Evolutionary conservation across 2,329 filamentous ascomycete species (phyloP), one percentile per base, ranked within the genome.

Genomic region (Colletotrichum scovillei): DNA sequence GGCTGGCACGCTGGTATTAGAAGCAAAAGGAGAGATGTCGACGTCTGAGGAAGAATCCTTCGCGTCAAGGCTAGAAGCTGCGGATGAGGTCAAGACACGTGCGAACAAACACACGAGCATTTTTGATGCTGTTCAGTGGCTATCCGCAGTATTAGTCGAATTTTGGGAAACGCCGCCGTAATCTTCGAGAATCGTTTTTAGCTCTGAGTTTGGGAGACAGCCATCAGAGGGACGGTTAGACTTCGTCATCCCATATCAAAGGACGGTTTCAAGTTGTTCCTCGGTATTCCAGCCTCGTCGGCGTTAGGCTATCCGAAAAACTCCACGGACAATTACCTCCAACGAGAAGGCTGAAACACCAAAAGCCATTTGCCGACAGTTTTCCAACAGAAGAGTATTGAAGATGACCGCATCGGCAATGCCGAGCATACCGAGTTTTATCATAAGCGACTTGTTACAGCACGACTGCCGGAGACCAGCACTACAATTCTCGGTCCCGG

Each of bases 1-100:
- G 71, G 71, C 71, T 73, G 67, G 38, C 60, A 38, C n/a, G 67
- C 42, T 49, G 42, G 19, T 9, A 49, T 32, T 32, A 32, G 30
- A 19, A 7, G 19, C 42, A 49, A 8, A 49, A 42, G 28, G n/a
- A 16, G 12, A 4, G 49, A 35, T 35, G 6, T 55, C 22, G 32
- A 24, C 62, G 24, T 9, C 3, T 24, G 12, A n/a, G 46, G 46
- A 14, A 32, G 11, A 3, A 26, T 35, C n/a, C 28, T 11, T 63
- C 62, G 14, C 52, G 42, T 49, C 28, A 16, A 19, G 12, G 12
- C 46, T 63, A 55, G 62, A 28, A 28, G n/a, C 28, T 22, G 38
- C 60, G 38, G 7, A 55, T 19, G 26, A 63, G 46, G 5, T 14
- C n/a, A 26, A 9, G 28, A 49, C 14, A 38, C 46, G 42, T 55